phyloP scores from a whole-genome alignment of 352 stramenopile species.

The Pythium insidiosum region DNA sequence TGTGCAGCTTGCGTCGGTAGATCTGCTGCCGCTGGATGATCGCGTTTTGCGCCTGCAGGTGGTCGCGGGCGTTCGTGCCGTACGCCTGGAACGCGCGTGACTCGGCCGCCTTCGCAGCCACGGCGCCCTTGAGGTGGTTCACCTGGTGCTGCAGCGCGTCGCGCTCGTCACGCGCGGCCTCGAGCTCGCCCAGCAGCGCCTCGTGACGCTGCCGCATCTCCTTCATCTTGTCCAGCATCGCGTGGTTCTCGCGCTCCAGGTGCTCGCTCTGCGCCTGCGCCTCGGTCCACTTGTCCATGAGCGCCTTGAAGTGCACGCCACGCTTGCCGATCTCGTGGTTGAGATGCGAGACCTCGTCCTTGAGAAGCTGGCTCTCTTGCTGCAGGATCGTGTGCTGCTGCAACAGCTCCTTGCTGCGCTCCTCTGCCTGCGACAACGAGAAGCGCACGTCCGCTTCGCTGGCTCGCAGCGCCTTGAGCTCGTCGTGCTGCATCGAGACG shows the following conservation, averaged over 20 bases:
- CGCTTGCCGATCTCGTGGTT: constrained; percentile 48
- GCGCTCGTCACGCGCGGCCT: constrained; percentile 43
- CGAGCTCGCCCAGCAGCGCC: constrained; percentile 25
- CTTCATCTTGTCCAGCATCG: constrained; percentile 45
- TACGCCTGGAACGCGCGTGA: constrained; percentile 69
- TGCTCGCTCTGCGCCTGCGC: constrained; percentile 51
- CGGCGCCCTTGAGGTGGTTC: constrained; percentile 62
- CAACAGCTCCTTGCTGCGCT: constrained; percentile 27
- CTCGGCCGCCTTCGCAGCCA: constrained; percentile 62
- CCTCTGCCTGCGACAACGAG: constrained; percentile 32
- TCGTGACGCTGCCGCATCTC: constrained; percentile 30
- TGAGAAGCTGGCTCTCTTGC: constrained; percentile 47
- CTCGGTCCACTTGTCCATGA: constrained; percentile 73
- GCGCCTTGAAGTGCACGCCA: constrained; percentile 44
- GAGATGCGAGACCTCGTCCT: constrained; percentile 40
- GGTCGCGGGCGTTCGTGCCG: constrained; percentile 45
- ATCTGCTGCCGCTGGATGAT: constrained; percentile 46
- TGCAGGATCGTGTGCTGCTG: constrained; percentile 39
- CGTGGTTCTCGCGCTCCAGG: constrained; percentile 39
- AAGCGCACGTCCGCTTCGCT: constrained; percentile 26
- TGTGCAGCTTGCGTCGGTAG: constrained; percentile 40
- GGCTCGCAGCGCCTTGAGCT: constrained; percentile 41
- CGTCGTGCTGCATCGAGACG: constrained; percentile 73
- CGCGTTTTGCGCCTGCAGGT: constrained; percentile 46
- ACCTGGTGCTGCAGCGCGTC: constrained; percentile 55